A percentile compares a stretch with the other conserved stretches of the same genome.
phyloP scores from a whole-genome alignment of 2,329 filamentous ascomycete genomes.

The Ascochyta koolunga region DNA sequence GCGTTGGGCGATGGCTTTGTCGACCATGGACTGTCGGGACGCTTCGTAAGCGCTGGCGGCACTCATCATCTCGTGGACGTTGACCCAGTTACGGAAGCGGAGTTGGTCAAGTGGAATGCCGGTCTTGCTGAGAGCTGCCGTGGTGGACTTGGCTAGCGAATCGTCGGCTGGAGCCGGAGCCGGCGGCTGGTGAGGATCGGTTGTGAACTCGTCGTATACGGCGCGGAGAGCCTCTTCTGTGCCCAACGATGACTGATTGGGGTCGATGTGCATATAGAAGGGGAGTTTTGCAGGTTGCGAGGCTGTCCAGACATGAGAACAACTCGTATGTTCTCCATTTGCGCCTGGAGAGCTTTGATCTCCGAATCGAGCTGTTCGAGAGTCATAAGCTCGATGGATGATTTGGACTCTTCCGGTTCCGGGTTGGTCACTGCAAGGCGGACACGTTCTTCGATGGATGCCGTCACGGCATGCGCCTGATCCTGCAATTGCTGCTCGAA shows the following conservation, averaged over 20 bases:
- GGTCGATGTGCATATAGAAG: conserved; percentile 47
- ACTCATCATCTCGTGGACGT: conserved; percentile 54
- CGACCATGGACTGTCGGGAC: conserved; percentile 2
- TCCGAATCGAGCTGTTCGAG: conserved; percentile 22
- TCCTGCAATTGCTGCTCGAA: conserved; percentile 34
- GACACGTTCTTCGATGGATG: conserved; percentile 16
- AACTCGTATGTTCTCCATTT: conserved; percentile 36
- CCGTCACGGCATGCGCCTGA: conserved; percentile 33
- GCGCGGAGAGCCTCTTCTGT: conserved; percentile 38
- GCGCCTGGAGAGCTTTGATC: conserved; percentile 29
- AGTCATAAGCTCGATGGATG: conserved; percentile 15
- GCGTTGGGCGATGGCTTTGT: conserved; percentile 19
- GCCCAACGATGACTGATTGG: conserved; percentile 27
- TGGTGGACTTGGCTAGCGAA: conserved; percentile 1
- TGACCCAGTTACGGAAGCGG: conserved; percentile 58
- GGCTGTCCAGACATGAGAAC: conserved; percentile 42
- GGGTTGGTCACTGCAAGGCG: not conserved
- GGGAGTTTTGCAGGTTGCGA: conserved; percentile 44
- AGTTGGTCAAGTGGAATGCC: conserved; percentile 53
- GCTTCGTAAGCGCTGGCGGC: conserved; percentile 40
- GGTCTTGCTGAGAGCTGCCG: conserved; percentile 36
- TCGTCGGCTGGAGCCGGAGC: conserved; percentile 12
- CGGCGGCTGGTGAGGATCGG: conserved; percentile 45
- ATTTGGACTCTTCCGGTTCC: not conserved
- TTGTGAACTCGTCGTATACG: conserved; percentile 54